These are phyloP conservation scores for Elongisporangium anandrum DNA, from an alignment of 352 stramenopile species.

Conservation along the genomic window DNA sequence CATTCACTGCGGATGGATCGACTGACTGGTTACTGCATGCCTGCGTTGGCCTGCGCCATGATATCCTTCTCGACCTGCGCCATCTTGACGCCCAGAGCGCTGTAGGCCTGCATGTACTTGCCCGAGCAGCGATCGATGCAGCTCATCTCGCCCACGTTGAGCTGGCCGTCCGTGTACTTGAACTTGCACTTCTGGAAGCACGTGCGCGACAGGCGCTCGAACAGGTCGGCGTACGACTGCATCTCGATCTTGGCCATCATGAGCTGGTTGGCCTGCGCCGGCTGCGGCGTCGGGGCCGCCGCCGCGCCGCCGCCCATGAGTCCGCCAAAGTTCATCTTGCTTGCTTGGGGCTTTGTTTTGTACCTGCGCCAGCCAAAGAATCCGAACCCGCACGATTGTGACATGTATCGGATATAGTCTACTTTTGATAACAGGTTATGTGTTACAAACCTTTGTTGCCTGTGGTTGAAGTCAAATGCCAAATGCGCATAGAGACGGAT, in stretches of 20 bases:
- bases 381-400: not conserved
- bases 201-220: conserved; percentile 87
- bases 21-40: conserved; percentile 26
- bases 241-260: conserved; percentile 91
- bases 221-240: conserved; percentile 89
- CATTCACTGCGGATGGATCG: not conserved
- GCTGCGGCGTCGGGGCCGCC: conserved; percentile 35
- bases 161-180: conserved; percentile 95
- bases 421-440: not conserved
- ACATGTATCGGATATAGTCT: not conserved
- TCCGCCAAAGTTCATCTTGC: conserved; percentile 74
- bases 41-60: conserved; percentile 61
- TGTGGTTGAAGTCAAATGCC: not conserved
- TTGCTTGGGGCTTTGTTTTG: conserved; percentile 5
- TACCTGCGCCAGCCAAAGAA: not conserved
- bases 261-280: conserved; percentile 72
- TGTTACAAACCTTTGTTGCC: not conserved
- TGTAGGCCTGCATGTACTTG: conserved; percentile 98
- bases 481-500: conserved; percentile 41
- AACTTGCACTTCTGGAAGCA: conserved; percentile 95
- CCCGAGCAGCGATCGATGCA: conserved; percentile 97
- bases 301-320: conserved; percentile 56
- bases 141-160: conserved; percentile 97
- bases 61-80: conserved; percentile 94
- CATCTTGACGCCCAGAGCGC: conserved; percentile 93